A percentile compares a stretch with the other conserved stretches of the same genome.
phyloP scores from a whole-genome alignment of 352 stramenopile species.

The Pythium periplocum region DNA sequence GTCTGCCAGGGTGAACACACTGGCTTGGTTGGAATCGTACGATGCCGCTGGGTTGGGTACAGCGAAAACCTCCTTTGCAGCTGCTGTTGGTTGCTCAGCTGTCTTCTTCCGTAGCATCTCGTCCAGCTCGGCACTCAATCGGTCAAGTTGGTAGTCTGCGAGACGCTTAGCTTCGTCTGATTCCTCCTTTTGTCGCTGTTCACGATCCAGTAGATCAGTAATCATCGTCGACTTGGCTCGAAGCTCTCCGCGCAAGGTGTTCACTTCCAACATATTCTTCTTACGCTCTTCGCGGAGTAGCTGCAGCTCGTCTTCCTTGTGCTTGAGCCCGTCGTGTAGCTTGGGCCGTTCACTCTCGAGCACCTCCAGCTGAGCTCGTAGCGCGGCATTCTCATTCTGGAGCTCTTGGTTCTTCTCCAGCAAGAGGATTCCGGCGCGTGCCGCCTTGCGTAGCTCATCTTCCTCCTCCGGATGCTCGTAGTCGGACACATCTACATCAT shows the following conservation, averaged over 20 bases:
- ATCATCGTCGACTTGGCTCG: slow-evolving; percentile 54
- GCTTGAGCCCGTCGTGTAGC: slow-evolving; percentile 33
- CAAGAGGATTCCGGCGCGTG: slow-evolving; percentile 61
- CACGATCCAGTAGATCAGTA: slow-evolving; percentile 46
- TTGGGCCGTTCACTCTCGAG: slow-evolving; percentile 46
- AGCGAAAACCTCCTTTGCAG: slow-evolving; percentile 14
- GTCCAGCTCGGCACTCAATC: slow-evolving; percentile 24
- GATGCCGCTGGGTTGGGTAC: slow-evolving; percentile 39
- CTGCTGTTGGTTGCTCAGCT: neutral
- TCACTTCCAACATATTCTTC: slow-evolving; percentile 43
- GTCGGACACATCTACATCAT: neutral
- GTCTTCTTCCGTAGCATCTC: slow-evolving; percentile 10
- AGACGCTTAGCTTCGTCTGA: slow-evolving; percentile 21
- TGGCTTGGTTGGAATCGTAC: slow-evolving; percentile 56
- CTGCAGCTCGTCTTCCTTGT: slow-evolving; percentile 32
- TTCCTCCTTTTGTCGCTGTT: slow-evolving; percentile 35
- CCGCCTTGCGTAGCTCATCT: slow-evolving; percentile 55
- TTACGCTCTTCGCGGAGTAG: slow-evolving; percentile 40
- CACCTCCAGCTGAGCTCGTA: slow-evolving; percentile 51
- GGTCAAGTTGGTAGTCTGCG: slow-evolving; percentile 30
- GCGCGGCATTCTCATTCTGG: slow-evolving; percentile 43
- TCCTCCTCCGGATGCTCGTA: slow-evolving; percentile 43
- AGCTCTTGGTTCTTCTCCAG: slow-evolving; percentile 73
- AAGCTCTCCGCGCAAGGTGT: slow-evolving; percentile 43
- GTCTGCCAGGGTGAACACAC: slow-evolving; percentile 45